phyloP scores from a whole-genome alignment of 1,284 basidiomycete genomes.

The Gymnopus androsaceus region DNA sequence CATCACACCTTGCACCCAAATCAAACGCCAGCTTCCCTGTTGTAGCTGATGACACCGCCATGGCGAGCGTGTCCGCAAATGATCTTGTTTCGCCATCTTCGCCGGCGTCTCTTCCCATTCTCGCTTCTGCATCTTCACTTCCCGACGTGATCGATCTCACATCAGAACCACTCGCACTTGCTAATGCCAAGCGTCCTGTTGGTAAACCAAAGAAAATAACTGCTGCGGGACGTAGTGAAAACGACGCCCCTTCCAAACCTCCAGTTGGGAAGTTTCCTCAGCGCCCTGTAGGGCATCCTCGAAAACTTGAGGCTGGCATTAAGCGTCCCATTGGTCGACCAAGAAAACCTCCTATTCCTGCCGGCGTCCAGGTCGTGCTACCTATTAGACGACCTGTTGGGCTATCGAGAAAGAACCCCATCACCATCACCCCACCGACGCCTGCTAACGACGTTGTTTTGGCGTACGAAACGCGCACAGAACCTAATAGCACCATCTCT shows the following conservation, averaged over 20 bases:
- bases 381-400: neutral
- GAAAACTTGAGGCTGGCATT: too few species aligned
- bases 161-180: neutral
- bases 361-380: too few species aligned
- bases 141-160: neutral
- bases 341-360: neutral
- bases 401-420: neutral
- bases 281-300: too few species aligned
- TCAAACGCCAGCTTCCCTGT: too few species aligned
- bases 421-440: too few species aligned
- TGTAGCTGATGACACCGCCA: neutral
- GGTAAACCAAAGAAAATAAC: neutral
- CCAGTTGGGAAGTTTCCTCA: neutral
- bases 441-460: too few species aligned
- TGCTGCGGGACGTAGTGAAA: neutral
- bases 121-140: neutral
- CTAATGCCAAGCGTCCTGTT: neutral
- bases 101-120: neutral
- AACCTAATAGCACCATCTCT: too few species aligned
- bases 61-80: neutral
- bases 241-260: neutral
- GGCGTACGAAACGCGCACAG: too few species aligned
- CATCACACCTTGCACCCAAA: neutral
- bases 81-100: neutral
- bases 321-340: neutral